Base-by-base conservation (phyloP, 2,329 filamentous ascomycete species). In the Gaeumannomyces tritici region DNA sequence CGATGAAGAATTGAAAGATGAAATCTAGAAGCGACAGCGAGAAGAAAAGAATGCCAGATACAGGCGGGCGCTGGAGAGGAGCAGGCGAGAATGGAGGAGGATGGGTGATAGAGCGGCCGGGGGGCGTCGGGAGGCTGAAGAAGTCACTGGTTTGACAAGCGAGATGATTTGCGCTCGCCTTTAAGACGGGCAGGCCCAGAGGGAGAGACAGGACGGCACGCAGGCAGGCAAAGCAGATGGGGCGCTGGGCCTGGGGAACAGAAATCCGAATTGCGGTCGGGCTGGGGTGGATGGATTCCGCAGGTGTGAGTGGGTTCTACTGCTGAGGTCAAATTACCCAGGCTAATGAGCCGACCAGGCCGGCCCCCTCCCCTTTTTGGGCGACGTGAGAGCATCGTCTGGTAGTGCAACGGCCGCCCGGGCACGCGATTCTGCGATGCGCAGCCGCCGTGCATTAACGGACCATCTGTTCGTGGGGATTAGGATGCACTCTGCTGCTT, bases 141-240 rank as follows among this genome's bases (percentile, higher is more conserved):
- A 55, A 61, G 59, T 51, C 18, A 24, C 27, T 31, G 28, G 59
- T 42, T 60, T 60, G 42, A 56, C 59, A 61, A 61, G 59, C 59
- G 59, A 61, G 59, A 61, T 61, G 59, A 61, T 61, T 51, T 55
- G 31, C 57, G 35, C 57, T 59, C 57, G 59, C 55, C 59, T 61
- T 61, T 61, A 61, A 55, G 56, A 29, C 27, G 33, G 59, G 28
- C 42, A 33, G 55, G 54, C 35, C 57, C 57, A 15, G 31, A 29
- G 29, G 57, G 35, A 59, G 24, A 24, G 31, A 31, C 31, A 59
- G 42, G 42, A 24, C 42, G 42, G 42, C 42, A 21, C 42, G 21
- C 33, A n/a, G 5, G 13, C 42, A 47, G 42, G 42, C 42, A 47
- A 21, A 51, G 59, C n/a, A 47, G 42, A 60, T 28, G 59, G 59